A percentile compares a stretch with the other conserved stretches of the same genome.
Conservation (phyloP, 306 rosid genomes). For the Prosopis cineraria region DNA sequence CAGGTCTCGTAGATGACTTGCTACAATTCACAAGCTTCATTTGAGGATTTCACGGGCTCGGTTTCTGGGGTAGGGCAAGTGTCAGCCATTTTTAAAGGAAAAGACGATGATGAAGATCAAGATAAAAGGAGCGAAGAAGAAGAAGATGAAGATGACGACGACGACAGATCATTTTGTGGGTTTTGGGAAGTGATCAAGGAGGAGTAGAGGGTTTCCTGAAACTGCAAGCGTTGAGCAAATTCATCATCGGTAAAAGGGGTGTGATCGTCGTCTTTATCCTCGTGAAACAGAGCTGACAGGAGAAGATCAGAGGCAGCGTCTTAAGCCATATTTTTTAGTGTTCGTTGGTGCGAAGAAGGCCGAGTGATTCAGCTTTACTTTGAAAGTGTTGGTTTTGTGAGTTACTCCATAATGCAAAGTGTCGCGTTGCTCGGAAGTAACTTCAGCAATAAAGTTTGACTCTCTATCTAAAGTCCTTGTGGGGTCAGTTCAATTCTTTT, state of each 20-base stretch:
- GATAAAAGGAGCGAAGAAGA: background rate
- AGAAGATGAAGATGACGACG: background rate
- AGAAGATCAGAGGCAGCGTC: background rate
- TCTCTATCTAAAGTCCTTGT: too few relatives aligned
- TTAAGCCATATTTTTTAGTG: conserved; percentile 32
- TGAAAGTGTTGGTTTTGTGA: too few relatives aligned
- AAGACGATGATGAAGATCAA: conserved; percentile 3
- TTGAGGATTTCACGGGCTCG: background rate
- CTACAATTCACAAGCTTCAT: conserved; percentile 19
- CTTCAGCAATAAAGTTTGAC: background rate
- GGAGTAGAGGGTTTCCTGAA: conserved; percentile 50
- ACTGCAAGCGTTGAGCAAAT: conserved; percentile 52
- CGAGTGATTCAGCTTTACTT: background rate
- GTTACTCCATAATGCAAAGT: too few relatives aligned
- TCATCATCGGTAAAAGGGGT: conserved; percentile 24
- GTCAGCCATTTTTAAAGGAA: background rate
- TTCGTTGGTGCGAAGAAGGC: background rate
- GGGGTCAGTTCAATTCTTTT: too few relatives aligned
- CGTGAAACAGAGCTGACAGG: background rate
- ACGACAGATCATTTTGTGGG: background rate
- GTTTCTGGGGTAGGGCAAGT: background rate
- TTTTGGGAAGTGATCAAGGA: conserved; percentile 22
- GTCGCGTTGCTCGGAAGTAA: background rate
- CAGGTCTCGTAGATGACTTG: conserved; percentile 51
- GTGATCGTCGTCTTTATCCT: background rate